phyloP scores from a whole-genome alignment of 2,329 filamentous ascomycete species.

The Byssochlamys sp. region DNA sequence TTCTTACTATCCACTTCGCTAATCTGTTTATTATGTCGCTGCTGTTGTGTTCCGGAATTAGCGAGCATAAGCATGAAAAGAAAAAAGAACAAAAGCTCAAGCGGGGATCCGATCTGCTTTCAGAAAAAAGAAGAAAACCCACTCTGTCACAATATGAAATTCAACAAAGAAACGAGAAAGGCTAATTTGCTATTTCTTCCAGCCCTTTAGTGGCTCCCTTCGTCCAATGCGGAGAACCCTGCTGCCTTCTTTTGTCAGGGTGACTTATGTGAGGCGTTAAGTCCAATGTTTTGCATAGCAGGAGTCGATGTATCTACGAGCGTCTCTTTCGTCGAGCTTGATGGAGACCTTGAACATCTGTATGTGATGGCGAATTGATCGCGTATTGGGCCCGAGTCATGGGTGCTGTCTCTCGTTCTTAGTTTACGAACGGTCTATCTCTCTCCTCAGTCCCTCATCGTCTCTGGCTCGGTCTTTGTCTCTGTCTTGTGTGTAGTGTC shows the following conservation, averaged over 20 bases:
- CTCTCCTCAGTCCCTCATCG: not conserved
- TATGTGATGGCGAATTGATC: not conserved
- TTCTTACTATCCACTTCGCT: constrained; percentile 7
- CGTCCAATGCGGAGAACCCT: not conserved
- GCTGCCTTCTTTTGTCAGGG: not conserved
- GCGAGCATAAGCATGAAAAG: constrained; percentile 20
- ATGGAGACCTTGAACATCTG: not conserved
- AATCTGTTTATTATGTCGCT: constrained; percentile 3
- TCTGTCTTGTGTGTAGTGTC: not conserved
- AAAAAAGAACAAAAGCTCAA: constrained; percentile 14
- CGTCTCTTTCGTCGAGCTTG: not conserved
- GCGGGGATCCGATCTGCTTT: constrained; percentile 5
- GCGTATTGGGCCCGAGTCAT: not conserved
- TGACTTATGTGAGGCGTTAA: not conserved
- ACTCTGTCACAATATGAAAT: not conserved
- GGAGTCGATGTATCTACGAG: not conserved
- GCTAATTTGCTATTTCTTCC: not conserved
- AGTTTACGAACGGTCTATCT: not conserved
- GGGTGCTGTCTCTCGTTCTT: not conserved
- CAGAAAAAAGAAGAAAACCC: not conserved
- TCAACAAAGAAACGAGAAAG: not conserved
- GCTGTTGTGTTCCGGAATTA: constrained; percentile 16
- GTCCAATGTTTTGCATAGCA: not conserved
- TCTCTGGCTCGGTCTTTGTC: not conserved
- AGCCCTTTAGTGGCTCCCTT: not conserved